Evolutionary conservation across 495 filamentous ascomycete species (phyloP).

Genomic region (Annulohypoxylon maeteangense): DNA sequence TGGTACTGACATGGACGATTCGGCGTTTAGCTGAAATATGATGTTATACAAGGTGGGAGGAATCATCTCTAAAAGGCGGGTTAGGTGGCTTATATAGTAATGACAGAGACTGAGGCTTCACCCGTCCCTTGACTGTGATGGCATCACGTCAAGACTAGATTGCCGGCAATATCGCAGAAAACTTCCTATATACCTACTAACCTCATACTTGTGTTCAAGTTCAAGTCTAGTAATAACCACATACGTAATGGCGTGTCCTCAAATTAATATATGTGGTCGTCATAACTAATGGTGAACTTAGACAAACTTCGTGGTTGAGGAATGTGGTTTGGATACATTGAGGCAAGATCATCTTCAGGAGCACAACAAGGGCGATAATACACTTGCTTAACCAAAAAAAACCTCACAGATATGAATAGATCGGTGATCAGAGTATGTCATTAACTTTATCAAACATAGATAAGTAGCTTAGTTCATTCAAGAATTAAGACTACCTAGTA

Average conservation of each 20-base stretch:
- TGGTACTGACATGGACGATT: constrained; percentile 5
- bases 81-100: constrained; percentile 16
- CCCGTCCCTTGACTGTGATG: constrained; percentile 1
- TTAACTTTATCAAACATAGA: not conserved
- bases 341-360: constrained; percentile 16
- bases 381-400: not conserved
- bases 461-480: no score
- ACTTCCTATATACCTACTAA: not conserved
- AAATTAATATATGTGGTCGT: not conserved
- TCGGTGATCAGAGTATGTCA: not conserved
- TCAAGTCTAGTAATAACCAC: constrained; percentile 15
- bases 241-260: constrained; percentile 16
- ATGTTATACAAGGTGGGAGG: not conserved
- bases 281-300: not conserved
- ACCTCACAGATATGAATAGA: not conserved
- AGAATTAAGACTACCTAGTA: not conserved
- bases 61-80: not conserved
- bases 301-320: not conserved
- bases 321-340: constrained; percentile 20
- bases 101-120: not conserved
- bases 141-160: not conserved
- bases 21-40: not conserved
- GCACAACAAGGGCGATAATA: not conserved
- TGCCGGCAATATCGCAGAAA: not conserved
- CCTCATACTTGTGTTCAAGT: not conserved